A percentile compares a stretch with the other conserved stretches of the same genome.
phyloP scores from a whole-genome alignment of 192 early-diverging fungal genomes.

The Mortierella antarctica region DNA sequence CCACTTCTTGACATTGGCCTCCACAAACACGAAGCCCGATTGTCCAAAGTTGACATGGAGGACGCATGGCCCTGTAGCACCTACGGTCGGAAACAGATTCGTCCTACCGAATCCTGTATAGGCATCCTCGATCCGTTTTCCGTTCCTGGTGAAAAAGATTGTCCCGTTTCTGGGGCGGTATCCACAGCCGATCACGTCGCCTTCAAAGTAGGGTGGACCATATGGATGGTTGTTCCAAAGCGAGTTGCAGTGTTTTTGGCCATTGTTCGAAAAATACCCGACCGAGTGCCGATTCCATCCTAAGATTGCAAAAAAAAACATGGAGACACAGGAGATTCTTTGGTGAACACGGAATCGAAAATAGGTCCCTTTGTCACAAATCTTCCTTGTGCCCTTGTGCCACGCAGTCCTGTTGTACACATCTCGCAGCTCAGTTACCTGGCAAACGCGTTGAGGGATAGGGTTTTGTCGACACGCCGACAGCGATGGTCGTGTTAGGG shows the following conservation, averaged over 20 bases:
- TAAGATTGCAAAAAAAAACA: constrained; percentile 9
- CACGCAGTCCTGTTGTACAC: neutral
- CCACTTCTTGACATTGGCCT: constrained; percentile 89
- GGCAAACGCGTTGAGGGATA: constrained; percentile 78
- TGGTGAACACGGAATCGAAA: too few species aligned
- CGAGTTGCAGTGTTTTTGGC: constrained; percentile 74
- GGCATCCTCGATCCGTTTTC: constrained; percentile 74
- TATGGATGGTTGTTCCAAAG: constrained; percentile 71
- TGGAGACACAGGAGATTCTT: too few species aligned
- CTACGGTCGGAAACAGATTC: constrained; percentile 75
- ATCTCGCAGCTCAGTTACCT: constrained; percentile 33
- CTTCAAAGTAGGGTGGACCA: constrained; percentile 74
- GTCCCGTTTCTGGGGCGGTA: constrained; percentile 80
- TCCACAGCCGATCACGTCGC: constrained; percentile 83
- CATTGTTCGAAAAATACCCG: constrained; percentile 75
- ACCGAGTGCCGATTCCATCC: constrained; percentile 84
- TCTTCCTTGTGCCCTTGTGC: neutral
- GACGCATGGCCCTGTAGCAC: constrained; percentile 66
- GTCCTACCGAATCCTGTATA: constrained; percentile 72
- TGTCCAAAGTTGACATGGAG: constrained; percentile 82
- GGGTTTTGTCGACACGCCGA: constrained; percentile 81
- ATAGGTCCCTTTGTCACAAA: neutral
- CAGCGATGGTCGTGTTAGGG: constrained; percentile 69
- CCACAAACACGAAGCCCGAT: constrained; percentile 85
- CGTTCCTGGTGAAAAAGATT: constrained; percentile 82